phyloP scores from a whole-genome alignment of 2,329 filamentous ascomycete species.

The Celoporthe dispersa region DNA sequence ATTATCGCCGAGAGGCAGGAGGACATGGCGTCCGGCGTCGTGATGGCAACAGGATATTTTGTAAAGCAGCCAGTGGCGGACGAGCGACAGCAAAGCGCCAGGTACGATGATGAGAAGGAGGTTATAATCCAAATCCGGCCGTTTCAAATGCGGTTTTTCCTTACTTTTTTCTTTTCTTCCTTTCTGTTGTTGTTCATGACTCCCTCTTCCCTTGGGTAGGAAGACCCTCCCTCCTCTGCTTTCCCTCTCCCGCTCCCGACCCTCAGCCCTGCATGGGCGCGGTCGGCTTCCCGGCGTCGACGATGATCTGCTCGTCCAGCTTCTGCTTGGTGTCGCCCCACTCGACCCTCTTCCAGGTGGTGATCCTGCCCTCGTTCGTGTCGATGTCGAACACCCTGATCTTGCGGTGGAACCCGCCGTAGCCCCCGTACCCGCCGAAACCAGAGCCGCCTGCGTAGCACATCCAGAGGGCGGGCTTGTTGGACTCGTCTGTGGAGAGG shows the following conservation, averaged over 20 bases:
- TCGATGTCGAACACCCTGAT: constrained; percentile 92
- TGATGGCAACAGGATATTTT: too few relatives aligned
- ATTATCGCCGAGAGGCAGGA: neutral
- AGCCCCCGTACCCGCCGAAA: constrained; percentile 94
- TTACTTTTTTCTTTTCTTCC: neutral
- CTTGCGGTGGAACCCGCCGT: constrained; percentile 81
- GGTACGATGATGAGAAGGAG: neutral
- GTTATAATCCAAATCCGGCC: neutral
- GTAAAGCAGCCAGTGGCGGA: neutral
- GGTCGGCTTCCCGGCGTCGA: constrained; percentile 60
- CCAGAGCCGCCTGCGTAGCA: constrained; percentile 93
- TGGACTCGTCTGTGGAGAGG: constrained; percentile 60
- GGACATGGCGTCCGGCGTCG: neutral
- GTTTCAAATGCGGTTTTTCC: neutral
- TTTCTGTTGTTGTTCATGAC: too few relatives aligned
- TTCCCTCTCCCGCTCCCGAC: too few relatives aligned
- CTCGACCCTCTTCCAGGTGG: constrained; percentile 91
- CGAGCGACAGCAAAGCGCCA: neutral
- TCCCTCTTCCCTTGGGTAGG: too few relatives aligned
- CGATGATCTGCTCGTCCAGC: constrained; percentile 68
- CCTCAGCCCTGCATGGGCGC: constrained; percentile 37
- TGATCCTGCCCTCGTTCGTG: constrained; percentile 84
- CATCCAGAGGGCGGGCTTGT: constrained; percentile 87
- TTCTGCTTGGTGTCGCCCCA: constrained; percentile 56
- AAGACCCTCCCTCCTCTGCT: neutral